Base-by-base conservation (phyloP, 2,329 filamentous ascomycete species). In the Xylaria hypoxylon region DNA sequence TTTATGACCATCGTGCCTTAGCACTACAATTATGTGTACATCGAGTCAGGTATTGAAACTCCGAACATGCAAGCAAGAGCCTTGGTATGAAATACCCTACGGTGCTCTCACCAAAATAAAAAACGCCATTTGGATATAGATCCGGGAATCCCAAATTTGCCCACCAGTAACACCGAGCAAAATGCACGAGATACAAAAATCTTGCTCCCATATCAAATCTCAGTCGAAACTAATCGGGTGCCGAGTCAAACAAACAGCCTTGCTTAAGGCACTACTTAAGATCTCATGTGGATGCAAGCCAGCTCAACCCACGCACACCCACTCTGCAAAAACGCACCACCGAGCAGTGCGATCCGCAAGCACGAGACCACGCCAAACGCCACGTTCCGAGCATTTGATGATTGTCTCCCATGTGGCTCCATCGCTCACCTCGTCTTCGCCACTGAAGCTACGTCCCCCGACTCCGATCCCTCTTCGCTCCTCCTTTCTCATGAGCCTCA, bases 311-410 rank as follows among this genome's bases (percentile, higher is more conserved):
- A 82, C 77, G 74, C 90, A 92, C 68, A 87, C 83, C 93, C 93
- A 96, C 82, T 96, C 92, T 0, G 92, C 92, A 83, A 96, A 96
- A n/a, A 96, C 93, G 76, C 93, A 96, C 93, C 93, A 96, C 72
- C 92, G 85, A 50, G 92, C 92, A 67, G 90, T 94, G 60, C 93
- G 86, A 80, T 96, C 93, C 6, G 93, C 93, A 63, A 96, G 83
- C 48, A 96, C 93, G 67, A 96, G 80, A 0, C 92, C 92, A 70
- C 93, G 85, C 92, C 93, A 96, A 17, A 89, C 86, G 2, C 93
- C 93, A 68, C 87, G 86, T 80, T 96, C 93, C 0, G 91, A 92
- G 80, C 93, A 93, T 81, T 96, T 96, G 81, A 96, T 94, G 55
- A 95, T 93, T 6, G 93, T 96, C 82, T 96, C 93, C 92, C 93